These are phyloP conservation scores for Phytophthora colocasiae DNA, from an alignment of 352 stramenopile genomes.

Conservation along the genomic window DNA sequence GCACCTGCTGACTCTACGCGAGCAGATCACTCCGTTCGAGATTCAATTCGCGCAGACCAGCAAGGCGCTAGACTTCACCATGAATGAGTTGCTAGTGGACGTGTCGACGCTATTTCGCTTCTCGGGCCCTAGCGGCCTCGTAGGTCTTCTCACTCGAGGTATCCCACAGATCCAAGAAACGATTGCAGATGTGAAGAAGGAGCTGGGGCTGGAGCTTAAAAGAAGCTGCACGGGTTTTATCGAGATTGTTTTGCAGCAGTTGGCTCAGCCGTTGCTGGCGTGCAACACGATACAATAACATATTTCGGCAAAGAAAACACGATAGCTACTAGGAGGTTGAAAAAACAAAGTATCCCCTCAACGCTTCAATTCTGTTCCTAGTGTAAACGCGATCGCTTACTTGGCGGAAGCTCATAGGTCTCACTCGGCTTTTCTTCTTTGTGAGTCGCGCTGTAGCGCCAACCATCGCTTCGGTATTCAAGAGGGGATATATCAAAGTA, in stretches of 20 bases:
- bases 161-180: constrained; percentile 85
- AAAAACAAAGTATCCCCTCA: too few species aligned
- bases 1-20: constrained; percentile 81
- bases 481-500: too few species aligned
- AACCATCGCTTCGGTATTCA: too few species aligned
- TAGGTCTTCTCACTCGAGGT: constrained; percentile 68
- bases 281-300: too few species aligned
- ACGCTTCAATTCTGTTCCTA: too few species aligned
- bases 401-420: too few species aligned
- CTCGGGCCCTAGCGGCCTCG: constrained; percentile 61
- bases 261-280: constrained; percentile 59
- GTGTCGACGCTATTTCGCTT: constrained; percentile 72
- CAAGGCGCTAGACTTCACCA: constrained; percentile 81
- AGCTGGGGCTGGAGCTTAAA: constrained; percentile 80
- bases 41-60: constrained; percentile 79
- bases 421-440: too few species aligned
- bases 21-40: constrained; percentile 88
- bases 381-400: too few species aligned
- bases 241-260: constrained; percentile 70
- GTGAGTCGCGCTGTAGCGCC: too few species aligned
- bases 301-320: too few species aligned
- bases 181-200: constrained; percentile 82
- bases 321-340: too few species aligned
- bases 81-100: constrained; percentile 75
- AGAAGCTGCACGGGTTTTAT: constrained; percentile 85